Evolutionary conservation across 2,329 filamentous ascomycete genomes (phyloP).

Genomic region (Triangularia verruculosa): DNA sequence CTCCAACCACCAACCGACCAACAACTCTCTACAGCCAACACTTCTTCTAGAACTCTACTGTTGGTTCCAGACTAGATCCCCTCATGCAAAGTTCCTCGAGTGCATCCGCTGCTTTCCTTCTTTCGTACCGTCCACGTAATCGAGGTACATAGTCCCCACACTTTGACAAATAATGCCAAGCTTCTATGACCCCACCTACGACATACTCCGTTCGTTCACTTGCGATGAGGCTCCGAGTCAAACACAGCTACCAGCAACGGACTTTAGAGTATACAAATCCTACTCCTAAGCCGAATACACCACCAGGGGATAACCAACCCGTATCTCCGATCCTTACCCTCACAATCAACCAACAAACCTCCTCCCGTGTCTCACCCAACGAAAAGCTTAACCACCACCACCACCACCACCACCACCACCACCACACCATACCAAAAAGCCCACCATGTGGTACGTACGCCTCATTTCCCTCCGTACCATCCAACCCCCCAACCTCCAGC

Average conservation of each 20-base stretch:
- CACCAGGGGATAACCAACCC: neutral
- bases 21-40: neutral
- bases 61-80: neutral
- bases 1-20: neutral
- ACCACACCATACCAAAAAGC: neutral
- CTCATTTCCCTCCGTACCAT: neutral
- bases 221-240: neutral
- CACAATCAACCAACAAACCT: neutral
- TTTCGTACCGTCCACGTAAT: neutral
- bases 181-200: neutral
- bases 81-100: neutral
- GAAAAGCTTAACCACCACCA: neutral
- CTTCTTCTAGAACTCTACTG: neutral
- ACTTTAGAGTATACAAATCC: neutral
- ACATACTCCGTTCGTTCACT: neutral
- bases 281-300: neutral
- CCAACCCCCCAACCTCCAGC: neutral
- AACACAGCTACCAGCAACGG: too few species aligned
- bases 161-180: neutral
- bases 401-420: neutral
- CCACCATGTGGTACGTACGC: slow-evolving; percentile 30
- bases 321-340: neutral
- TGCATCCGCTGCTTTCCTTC: neutral
- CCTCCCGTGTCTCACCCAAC: neutral
- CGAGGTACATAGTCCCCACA: neutral